These are phyloP conservation scores for Penicillium sp. DNA, from an alignment of 2,329 filamentous ascomycete genomes.

Conservation along the genomic window DNA sequence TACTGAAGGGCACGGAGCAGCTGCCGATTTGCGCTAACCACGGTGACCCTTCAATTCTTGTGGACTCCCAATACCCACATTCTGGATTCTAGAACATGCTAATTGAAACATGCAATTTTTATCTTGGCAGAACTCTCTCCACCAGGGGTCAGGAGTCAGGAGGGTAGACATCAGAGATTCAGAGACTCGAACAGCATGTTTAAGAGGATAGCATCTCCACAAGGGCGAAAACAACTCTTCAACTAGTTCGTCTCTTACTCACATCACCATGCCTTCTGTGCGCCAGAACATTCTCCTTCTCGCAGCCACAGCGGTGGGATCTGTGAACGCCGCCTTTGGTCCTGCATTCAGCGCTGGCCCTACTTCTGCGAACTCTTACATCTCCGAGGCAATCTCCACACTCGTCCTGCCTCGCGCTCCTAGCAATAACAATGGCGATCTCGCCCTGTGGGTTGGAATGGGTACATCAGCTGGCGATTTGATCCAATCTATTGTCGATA, in stretches of 20 bases:
- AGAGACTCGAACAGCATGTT: background rate
- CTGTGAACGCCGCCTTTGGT: slow-evolving; percentile 28
- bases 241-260: background rate
- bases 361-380: slow-evolving; percentile 41
- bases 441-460: slow-evolving; percentile 52
- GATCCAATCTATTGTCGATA: slow-evolving; percentile 50
- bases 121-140: background rate
- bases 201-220: background rate
- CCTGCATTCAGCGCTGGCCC: slow-evolving; percentile 48
- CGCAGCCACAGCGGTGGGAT: slow-evolving; percentile 10
- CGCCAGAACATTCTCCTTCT: slow-evolving; percentile 19
- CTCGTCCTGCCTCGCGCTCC: slow-evolving; percentile 44
- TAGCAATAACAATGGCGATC: slow-evolving; percentile 36
- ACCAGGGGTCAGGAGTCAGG: background rate
- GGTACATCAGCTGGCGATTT: slow-evolving; percentile 49
- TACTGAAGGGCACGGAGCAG: background rate
- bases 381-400: slow-evolving; percentile 47
- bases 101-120: background rate
- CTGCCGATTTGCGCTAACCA: background rate
- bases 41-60: background rate
- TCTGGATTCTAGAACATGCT: background rate
- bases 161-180: background rate
- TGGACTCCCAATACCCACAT: background rate
- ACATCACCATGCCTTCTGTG: slow-evolving; percentile 12
- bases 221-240: background rate